Base-by-base conservation (phyloP, 2,329 filamentous ascomycete species). In the Tolypocladium tropicale region DNA sequence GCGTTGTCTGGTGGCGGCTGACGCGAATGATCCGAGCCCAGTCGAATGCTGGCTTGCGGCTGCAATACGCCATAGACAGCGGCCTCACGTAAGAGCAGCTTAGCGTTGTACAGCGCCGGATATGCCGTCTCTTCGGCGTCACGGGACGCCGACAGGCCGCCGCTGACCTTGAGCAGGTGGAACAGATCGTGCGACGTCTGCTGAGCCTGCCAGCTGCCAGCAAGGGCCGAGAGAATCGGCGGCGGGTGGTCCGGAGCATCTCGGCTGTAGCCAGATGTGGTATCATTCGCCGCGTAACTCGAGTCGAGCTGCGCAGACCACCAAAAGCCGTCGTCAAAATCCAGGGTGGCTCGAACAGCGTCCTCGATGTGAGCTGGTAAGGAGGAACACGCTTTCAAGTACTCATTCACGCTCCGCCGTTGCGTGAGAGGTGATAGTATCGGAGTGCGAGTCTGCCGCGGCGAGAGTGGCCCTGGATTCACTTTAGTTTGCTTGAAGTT, bases 271-370 rank as follows among this genome's bases (percentile, higher is more conserved):
- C 62, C 62, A 9, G 55, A 53, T 14, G 58, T 55, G 28, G 49
- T 54, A 23, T 64, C 54, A 23, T 58, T 55, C 30, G 62, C 55
- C n/a, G 62, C 62, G 50, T 63, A 63, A 43, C 57, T 59, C n/a
- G 65, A 57, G 48, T 67, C 74, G 28, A 78, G 65, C 59, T 80
- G 76, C 52, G 80, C 78, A 18, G 76, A 78, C 77, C 78, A 80
- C 80, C 80, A 83, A 62, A 83, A 83, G 2, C 73, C 73, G 60
- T 83, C 80, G 34, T 78, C 72, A 55, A 79, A 82, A 61, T 83
- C 80, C 3, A 80, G 63, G 54, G 76, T 72, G 4, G 67, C 63
- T 55, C 73, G 73, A 18, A 78, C 75, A 57, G 74, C 65, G n/a
- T 72, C 68, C 2, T 70, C 63, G 30, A 72, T 68, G 14, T 71